Evolutionary conservation across 2,329 filamentous ascomycete species (phyloP), one percentile per base, ranked within the genome.

Genomic region (Trichophyton rubrum): DNA sequence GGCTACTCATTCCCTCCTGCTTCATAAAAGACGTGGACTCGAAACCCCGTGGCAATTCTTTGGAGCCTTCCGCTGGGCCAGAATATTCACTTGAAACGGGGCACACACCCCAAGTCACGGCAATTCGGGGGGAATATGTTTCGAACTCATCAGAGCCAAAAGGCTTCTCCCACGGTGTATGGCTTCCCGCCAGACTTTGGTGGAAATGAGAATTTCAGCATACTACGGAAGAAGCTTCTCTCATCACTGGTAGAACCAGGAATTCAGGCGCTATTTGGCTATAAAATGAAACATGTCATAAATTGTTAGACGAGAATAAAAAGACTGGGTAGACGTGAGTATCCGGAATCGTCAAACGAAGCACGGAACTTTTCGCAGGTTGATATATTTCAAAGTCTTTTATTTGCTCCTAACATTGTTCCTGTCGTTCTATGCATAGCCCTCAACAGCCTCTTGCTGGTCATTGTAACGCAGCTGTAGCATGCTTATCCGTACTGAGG

Each of bases 251-350:
- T 35, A 9, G 27, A 27, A 3, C 33, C 15, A n/a, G 24, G 51
- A 35, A 33, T 15, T 17, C 6, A 7, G 51, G 7, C 24, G 7
- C 24, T 35, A 38, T 33, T 35, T 55, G 51, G 30, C n/a, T 55
- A 35, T 55, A n/a, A 55, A 55, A 55, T 30, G 27, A 20, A 55
- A 55, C 51, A 35, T 20, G 51, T 55, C 51, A 35, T 55, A 55
- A 35, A 55, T 15, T 24, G 45, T 51, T 51, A 30, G 22, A 51
- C 20, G 9, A 15, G 22, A 51, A 51, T 51, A 51, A 49, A 51
- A 49, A 51, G 45, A 11, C 11, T 27, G 4, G 11, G 24, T 13
- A 15, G 20, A 24, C 3, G 24, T 30, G 20, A 9, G 20, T 6
- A 1, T 30, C 13, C 11, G 45, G 45, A 22, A 15, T 22, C 45